phyloP scores from a whole-genome alignment of 495 filamentous ascomycete species.

The Aspergillus funiculosus region DNA sequence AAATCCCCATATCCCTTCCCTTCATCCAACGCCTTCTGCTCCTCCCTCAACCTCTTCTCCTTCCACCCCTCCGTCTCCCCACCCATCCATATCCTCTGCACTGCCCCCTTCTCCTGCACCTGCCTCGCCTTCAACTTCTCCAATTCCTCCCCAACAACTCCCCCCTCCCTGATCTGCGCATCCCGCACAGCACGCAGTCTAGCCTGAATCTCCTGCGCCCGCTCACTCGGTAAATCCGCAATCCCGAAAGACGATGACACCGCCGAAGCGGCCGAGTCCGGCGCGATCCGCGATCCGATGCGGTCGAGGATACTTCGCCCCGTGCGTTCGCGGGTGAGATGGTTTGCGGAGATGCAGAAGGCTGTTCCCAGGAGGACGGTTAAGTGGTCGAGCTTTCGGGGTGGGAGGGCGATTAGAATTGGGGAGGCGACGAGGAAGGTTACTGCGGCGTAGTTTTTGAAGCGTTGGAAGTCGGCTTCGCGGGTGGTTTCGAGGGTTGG shows the following conservation, averaged over 20 bases:
- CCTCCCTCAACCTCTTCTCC: conserved; percentile 61
- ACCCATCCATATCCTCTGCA: conserved; percentile 60
- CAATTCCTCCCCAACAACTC: conserved; percentile 27
- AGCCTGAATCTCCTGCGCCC: conserved; percentile 48
- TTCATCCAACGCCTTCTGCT: conserved; percentile 65
- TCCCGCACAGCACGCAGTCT: conserved; percentile 36
- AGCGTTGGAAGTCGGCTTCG: conserved; percentile 43
- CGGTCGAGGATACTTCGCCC: conserved; percentile 49
- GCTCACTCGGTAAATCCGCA: conserved; percentile 46
- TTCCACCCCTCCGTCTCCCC: conserved; percentile 64
- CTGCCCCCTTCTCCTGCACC: conserved; percentile 34
- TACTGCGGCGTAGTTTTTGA: conserved; percentile 56
- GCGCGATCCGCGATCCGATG: conserved; percentile 28
- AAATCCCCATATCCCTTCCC: conserved; percentile 76
- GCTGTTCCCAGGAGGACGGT: conserved; percentile 55
- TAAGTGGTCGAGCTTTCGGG: conserved; percentile 64
- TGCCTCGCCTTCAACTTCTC: conserved; percentile 39
- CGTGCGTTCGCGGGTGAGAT: conserved; percentile 50
- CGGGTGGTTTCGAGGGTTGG: conserved; percentile 15
- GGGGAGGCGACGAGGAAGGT: conserved; percentile 63
- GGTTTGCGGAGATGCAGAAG: conserved; percentile 59
- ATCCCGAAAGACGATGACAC: background rate
- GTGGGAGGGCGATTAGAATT: conserved; percentile 66
- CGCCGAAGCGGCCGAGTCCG: conserved; percentile 9
- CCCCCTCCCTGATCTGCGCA: conserved; percentile 28